Base-by-base conservation (phyloP, 1,139 yeast genomes). In the Zygotorulaspora mrakii region DNA sequence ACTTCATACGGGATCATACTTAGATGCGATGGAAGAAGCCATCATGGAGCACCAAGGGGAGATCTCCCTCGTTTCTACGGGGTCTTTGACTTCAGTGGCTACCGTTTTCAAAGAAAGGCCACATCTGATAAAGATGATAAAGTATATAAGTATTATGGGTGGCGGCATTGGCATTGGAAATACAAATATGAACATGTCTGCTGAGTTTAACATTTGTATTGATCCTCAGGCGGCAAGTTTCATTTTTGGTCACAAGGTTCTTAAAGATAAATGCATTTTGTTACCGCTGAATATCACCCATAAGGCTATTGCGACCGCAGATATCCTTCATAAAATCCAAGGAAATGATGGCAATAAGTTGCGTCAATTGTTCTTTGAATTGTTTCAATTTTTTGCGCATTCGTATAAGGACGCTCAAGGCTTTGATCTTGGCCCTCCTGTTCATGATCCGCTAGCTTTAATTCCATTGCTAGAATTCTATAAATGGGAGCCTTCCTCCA, bases 361-460 rank as follows among this genome's bases (percentile, higher is more conserved):
- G 23, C 71, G 91, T 44, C 66, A 64, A 40, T 67, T 79, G 64
- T 76, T 76, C 54, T 71, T 69, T 52, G 78, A 77, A 42, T 68
- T 85, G 38, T 68, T 83, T 53, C 67, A 67, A 37, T 82, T 71
- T 54, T 82, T 79, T 56, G 71, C 71, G 2, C 64, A 64, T 20
- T 57, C 74, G 8, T 79, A 77, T 57, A 64, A 61, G 37, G 56
- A 59, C 14, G 62, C 59, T n/a, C 71, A 69, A 51, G 75, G 72
- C 2, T 70, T 73, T 48, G 53, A 45, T 3, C 52, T 60, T 2
- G 94, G 94, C 0, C 91, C 94, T 1, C 89, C 94, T 1, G 71
- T 85, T 1, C 95, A 87, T 60, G 95, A 86, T 56, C 94, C 95
- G 0, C 64, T 84, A 32, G 86, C 95, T 0, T 67, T 84, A 2